Evolutionary conservation across 129 eudicot genomes (phyloP).

Genomic region (Lactuca saligna): DNA sequence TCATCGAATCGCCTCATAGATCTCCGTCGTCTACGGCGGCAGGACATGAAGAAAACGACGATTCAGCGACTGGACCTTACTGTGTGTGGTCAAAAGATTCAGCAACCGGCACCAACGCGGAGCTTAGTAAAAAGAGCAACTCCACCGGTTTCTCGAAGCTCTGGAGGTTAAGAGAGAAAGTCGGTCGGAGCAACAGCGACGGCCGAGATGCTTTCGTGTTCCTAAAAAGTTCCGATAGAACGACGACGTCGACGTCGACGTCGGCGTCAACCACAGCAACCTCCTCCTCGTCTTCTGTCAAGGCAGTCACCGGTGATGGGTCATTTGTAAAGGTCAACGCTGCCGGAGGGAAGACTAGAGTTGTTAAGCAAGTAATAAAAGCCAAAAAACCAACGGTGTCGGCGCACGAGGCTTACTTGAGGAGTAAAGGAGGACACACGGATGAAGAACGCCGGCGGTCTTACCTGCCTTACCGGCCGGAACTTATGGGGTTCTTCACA

Average conservation of each 20-base stretch:
- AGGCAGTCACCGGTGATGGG: constrained; percentile 16
- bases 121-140: constrained; percentile 71
- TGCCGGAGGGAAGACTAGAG: constrained; percentile 27
- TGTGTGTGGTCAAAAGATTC: constrained; percentile 51
- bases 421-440: constrained; percentile 38
- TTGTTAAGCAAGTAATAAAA: constrained; percentile 35
- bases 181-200: constrained; percentile 71
- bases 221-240: constrained; percentile 31
- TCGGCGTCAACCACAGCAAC: constrained; percentile 3
- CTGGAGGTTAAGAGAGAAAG: constrained; percentile 67
- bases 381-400: constrained; percentile 40
- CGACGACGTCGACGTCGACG: constrained; percentile 16
- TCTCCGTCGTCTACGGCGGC: constrained; percentile 20
- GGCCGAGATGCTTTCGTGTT: constrained; percentile 93
- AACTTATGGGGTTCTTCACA: constrained; percentile 69
- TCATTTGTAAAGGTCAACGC: constrained; percentile 27
- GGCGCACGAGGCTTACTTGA: constrained; percentile 59
- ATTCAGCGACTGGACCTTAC: constrained; percentile 49
- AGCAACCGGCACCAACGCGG: constrained; percentile 25
- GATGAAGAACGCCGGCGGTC: constrained; percentile 58
- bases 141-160: constrained; percentile 97
- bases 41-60: not conserved
- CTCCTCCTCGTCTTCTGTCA: constrained; percentile 5
- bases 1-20: constrained; percentile 28
- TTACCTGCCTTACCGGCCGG: constrained; percentile 69